These are phyloP conservation scores for Colletotrichum sp. DNA, from an alignment of 2,329 filamentous ascomycete species.

Conservation along the genomic window DNA sequence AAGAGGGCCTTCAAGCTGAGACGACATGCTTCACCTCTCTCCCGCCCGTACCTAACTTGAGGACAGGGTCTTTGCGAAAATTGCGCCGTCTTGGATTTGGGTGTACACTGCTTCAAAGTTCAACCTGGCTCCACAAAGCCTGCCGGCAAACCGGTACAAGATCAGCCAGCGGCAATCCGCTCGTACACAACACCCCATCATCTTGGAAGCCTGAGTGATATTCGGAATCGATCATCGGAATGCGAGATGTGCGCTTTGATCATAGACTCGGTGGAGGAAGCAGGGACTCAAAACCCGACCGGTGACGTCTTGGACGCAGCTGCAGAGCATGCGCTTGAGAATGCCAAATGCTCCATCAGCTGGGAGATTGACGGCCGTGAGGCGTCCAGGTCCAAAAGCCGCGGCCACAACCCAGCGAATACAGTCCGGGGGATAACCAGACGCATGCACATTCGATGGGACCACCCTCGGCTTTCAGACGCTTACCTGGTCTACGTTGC, in stretches of 20 bases:
- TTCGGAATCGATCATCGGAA: neutral
- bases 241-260: slow-evolving; percentile 1
- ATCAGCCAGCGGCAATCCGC: neutral
- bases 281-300: neutral
- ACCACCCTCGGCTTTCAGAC: neutral
- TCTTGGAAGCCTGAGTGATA: neutral
- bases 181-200: neutral
- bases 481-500: neutral
- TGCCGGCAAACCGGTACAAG: neutral
- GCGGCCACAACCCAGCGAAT: neutral
- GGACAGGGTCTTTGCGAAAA: neutral
- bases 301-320: neutral
- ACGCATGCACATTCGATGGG: neutral
- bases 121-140: neutral
- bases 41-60: neutral
- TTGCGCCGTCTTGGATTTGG: neutral
- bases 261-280: neutral
- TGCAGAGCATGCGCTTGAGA: neutral
- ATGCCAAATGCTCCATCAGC: neutral
- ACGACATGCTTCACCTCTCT: neutral
- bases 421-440: neutral
- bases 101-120: neutral
- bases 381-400: neutral
- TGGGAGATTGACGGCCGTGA: slow-evolving; percentile 11
- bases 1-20: neutral